These are phyloP conservation scores for Botrytis pseudocinerea DNA, from an alignment of 2,329 filamentous ascomycete genomes.

Conservation along the genomic window DNA sequence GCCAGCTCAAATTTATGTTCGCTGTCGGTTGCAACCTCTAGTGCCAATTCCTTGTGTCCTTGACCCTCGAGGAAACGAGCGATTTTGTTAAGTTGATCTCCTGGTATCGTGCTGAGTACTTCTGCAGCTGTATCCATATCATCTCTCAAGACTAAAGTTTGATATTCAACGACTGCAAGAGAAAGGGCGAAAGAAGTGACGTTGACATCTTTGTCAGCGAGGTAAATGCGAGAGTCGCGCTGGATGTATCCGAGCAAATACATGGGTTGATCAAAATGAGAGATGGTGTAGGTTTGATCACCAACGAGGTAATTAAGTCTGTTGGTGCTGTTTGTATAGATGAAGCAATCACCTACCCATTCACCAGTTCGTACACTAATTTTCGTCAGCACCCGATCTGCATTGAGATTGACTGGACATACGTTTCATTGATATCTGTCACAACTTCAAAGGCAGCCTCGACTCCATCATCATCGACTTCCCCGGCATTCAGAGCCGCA, in stretches of 20 bases:
- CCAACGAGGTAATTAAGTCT: constrained; percentile 96
- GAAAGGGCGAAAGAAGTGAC: constrained; percentile 90
- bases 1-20: constrained; percentile 97
- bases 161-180: constrained; percentile 91
- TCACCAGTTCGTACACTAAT: constrained; percentile 83
- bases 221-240: constrained; percentile 90
- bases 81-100: constrained; percentile 97
- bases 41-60: constrained; percentile 91
- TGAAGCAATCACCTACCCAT: constrained; percentile 98
- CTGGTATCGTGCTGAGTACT: constrained; percentile 77
- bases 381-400: constrained; percentile 31
- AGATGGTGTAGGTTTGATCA: constrained; percentile 96
- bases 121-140: constrained; percentile 91
- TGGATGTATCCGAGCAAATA: constrained; percentile 95
- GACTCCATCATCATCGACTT: constrained; percentile 82
- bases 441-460: constrained; percentile 96
- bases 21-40: constrained; percentile 90
- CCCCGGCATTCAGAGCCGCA: constrained; percentile 76
- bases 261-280: constrained; percentile 93
- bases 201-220: constrained; percentile 92
- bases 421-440: constrained; percentile 91
- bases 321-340: constrained; percentile 97
- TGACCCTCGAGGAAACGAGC: constrained; percentile 96
- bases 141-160: constrained; percentile 89
- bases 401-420: constrained; percentile 35